These are phyloP conservation scores for Trifolium fragiferum DNA, from an alignment of 306 rosid species.

Conservation along the genomic window DNA sequence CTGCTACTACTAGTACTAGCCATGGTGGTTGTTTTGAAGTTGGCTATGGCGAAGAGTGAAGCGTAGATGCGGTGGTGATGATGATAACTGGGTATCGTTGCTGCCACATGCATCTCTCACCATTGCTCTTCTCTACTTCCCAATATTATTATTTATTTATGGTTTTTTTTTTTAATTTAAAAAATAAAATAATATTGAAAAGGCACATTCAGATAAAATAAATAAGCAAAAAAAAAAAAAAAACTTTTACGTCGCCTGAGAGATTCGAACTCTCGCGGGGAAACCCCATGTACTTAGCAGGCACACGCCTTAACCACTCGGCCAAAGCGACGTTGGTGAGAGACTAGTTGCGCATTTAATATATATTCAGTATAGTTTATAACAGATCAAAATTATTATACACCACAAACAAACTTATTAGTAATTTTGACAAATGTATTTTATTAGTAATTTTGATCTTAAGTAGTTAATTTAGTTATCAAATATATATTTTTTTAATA, in stretches of 20 bases:
- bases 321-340: constrained; percentile 53
- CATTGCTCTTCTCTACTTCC: too few relatives aligned
- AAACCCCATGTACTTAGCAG: constrained; percentile 79
- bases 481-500: too few relatives aligned
- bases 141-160: neutral
- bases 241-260: constrained; percentile 40
- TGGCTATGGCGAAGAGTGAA: constrained; percentile 50
- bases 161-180: too few relatives aligned
- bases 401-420: too few relatives aligned
- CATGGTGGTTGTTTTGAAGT: constrained; percentile 54
- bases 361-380: too few relatives aligned
- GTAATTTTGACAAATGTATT: too few relatives aligned
- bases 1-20: constrained; percentile 47
- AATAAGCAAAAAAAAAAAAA: too few relatives aligned
- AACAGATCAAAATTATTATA: too few relatives aligned
- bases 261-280: constrained; percentile 75
- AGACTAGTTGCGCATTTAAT: accelerated
- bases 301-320: constrained; percentile 78
- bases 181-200: too few relatives aligned
- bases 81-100: constrained; percentile 31
- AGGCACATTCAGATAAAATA: too few relatives aligned
- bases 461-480: too few relatives aligned
- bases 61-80: constrained; percentile 44
- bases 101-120: constrained; percentile 50
- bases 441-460: too few relatives aligned